Conservation (phyloP, 306 rosid genomes). For the Quercus alba region DNA sequence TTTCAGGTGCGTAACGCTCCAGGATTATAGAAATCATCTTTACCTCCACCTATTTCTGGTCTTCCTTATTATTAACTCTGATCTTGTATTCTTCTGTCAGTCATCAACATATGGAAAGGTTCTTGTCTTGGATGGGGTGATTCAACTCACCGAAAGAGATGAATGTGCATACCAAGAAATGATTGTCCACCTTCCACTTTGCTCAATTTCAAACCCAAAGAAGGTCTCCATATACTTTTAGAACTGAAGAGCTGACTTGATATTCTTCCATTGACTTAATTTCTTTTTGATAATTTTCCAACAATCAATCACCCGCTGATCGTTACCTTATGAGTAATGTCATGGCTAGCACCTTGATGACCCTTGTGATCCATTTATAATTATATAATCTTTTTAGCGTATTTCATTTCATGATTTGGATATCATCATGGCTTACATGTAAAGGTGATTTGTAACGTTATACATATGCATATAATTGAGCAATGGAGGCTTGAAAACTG, state of each 20-base stretch:
- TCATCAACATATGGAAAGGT: slow-evolving; percentile 94
- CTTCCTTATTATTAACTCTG: background rate
- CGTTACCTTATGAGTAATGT: background rate
- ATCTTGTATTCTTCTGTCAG: slow-evolving; percentile 33
- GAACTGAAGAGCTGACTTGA: background rate
- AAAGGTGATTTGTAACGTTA: background rate
- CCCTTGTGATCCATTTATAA: background rate
- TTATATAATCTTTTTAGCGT: background rate
- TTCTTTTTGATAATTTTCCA: background rate
- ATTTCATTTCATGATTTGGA: background rate
- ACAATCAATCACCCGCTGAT: background rate
- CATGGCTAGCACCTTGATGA: background rate
- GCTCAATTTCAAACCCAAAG: slow-evolving; percentile 88
- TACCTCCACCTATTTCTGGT: background rate
- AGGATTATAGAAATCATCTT: slow-evolving; percentile 6
- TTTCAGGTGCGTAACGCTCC: slow-evolving; percentile 60
- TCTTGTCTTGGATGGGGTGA: slow-evolving; percentile 95
- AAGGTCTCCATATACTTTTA: slow-evolving; percentile 50
- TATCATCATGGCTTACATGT: background rate
- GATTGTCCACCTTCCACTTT: slow-evolving; percentile 93
- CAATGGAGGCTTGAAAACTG: background rate
- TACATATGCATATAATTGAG: background rate
- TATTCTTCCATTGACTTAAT: background rate
- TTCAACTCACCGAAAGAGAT: slow-evolving; percentile 98
- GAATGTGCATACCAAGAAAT: slow-evolving; percentile 99